Evolutionary conservation across 495 filamentous ascomycete species (phyloP), one percentile per base, ranked within the genome.

Genomic region (Echria macrotheca): DNA sequence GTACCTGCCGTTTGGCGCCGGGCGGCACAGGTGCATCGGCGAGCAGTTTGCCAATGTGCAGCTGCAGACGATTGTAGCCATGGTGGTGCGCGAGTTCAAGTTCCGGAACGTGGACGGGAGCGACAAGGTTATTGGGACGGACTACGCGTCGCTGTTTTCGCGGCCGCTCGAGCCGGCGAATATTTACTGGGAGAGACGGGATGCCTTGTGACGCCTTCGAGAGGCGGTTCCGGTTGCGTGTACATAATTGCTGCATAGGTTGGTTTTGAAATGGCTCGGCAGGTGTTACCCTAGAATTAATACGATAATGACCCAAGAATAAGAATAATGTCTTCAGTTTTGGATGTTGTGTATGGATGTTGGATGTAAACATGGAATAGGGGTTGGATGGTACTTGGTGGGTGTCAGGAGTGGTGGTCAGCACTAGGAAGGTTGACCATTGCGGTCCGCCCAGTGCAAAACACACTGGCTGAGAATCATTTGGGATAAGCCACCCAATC

Each of bases 11-110:
- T 98, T 98, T 61, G 93, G 93, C 2, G 93, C 90, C 1, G 93
- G 93, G 4, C 74, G 93, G 44, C 93, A 98, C 68, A 71, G 93
- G 8, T 98, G 93, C 66, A 96, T 98, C 59, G 93, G 93, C 38
- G 93, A 96, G 71, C 89, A 96, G 59, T 98, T 96, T 63, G 93
- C 93, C 47, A 95, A 94, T 63, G 75, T 96, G 52, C 91, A 98
- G 67, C 73, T 98, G 37, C 80, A 81, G 49, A 88, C 87, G 9
- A 95, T 98, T 56, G 70, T 85, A 40, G 87, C 85, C n/a, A 84
- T 79, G 24, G 72, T 91, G 40, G 84, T 95, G 38, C 74, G 91
- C 29, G 56, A 79, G 28, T 85, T 96, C 68, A 83, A 81, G 65
- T 77, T 96, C 37, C 73, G 70, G 50, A 94, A 87, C 52, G 64